phyloP scores from a whole-genome alignment of 345 rosid species.

The Lepidium aucheri region DNA sequence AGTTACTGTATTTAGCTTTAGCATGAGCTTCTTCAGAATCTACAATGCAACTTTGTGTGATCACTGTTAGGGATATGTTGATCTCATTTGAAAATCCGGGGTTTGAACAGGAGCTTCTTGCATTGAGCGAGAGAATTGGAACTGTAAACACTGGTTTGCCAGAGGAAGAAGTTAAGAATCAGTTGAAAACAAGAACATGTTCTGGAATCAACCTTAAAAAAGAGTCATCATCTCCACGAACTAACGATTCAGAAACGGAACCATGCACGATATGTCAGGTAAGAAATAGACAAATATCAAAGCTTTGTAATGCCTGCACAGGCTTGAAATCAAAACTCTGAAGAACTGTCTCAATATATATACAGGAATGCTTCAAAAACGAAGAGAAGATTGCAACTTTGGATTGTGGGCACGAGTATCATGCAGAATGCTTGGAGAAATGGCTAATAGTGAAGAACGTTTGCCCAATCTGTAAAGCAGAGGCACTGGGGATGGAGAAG shows the following conservation, averaged over 20 bases:
- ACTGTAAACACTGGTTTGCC: conserved; percentile 76
- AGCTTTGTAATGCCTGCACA: not conserved
- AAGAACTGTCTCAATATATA: not conserved
- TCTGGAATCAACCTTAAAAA: conserved; percentile 49
- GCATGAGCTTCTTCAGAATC: not conserved
- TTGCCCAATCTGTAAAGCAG: conserved; percentile 89
- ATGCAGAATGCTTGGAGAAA: conserved; percentile 77
- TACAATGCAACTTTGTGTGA: not conserved
- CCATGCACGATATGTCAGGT: conserved; percentile 97
- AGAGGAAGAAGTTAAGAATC: conserved; percentile 48
- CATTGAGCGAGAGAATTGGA: conserved; percentile 75
- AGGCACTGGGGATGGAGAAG: conserved; percentile 47
- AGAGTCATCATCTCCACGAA: conserved; percentile 19
- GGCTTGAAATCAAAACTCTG: not conserved
- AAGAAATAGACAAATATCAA: not conserved
- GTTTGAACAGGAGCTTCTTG: conserved; percentile 73
- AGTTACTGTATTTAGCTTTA: not conserved
- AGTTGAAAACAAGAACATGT: conserved; percentile 54
- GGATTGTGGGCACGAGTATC: conserved; percentile 85
- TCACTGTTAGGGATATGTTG: conserved; percentile 1
- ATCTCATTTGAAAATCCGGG: not conserved
- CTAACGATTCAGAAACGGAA: conserved; percentile 50
- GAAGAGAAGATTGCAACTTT: conserved; percentile 61
- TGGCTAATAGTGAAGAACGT: conserved; percentile 84
- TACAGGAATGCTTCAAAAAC: conserved; percentile 58